Evolutionary conservation across 176 grass and related monocot species (phyloP).

Genomic region (Pontederia paniculata): DNA sequence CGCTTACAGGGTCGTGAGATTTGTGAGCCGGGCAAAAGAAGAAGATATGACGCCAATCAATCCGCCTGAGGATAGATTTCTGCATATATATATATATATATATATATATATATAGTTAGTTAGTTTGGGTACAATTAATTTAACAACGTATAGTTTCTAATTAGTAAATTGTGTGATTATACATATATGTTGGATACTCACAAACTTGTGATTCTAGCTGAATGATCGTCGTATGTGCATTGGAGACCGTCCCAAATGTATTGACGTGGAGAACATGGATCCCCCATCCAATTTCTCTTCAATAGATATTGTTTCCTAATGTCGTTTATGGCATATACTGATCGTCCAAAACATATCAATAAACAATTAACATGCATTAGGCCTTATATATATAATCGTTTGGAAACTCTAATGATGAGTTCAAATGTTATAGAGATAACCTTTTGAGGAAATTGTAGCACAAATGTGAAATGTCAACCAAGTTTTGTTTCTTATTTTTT

Average conservation of each 20-base stretch:
- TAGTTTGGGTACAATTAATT: not conserved
- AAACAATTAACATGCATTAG: too few relatives aligned
- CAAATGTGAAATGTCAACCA: too few relatives aligned
- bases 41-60: constrained; percentile 25
- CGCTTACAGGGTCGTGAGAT: constrained; percentile 37
- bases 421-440: too few relatives aligned
- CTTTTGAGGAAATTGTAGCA: too few relatives aligned
- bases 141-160: not conserved
- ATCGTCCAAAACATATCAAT: not conserved
- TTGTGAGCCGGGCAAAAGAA: constrained; percentile 36
- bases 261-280: constrained; percentile 37
- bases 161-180: not conserved
- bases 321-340: constrained; percentile 38
- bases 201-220: constrained; percentile 35
- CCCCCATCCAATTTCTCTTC: constrained; percentile 57
- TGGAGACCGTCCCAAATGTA: constrained; percentile 43
- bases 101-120: not conserved
- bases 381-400: too few relatives aligned
- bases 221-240: constrained; percentile 22
- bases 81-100: constrained; percentile 3
- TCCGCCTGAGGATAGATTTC: constrained; percentile 30
- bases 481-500: too few relatives aligned
- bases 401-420: too few relatives aligned
- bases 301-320: constrained; percentile 26
- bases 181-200: constrained; percentile 24